phyloP scores from a whole-genome alignment of 2,329 filamentous ascomycete species.

The Teratosphaeria epicoccoides region DNA sequence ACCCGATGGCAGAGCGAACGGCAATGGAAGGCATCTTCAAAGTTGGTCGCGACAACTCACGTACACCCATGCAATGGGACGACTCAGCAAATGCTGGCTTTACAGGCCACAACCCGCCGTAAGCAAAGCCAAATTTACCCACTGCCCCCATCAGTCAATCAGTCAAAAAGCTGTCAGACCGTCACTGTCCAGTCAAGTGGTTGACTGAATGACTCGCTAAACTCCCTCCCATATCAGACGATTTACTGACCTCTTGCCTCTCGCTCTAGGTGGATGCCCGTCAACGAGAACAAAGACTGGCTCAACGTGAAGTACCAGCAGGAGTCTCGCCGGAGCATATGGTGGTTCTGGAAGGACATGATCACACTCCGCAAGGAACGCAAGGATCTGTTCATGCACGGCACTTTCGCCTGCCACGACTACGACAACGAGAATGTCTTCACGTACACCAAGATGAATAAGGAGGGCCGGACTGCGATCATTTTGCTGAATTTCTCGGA shows the following conservation, averaged over 20 bases:
- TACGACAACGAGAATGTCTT: conserved; percentile 45
- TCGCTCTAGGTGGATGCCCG: conserved; percentile 72
- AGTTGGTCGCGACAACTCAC: conserved; percentile 57
- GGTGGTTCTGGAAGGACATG: conserved; percentile 51
- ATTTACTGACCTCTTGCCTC: too few relatives aligned
- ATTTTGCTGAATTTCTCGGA: conserved; percentile 32
- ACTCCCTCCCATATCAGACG: too few relatives aligned
- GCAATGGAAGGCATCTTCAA: conserved; percentile 43
- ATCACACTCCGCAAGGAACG: conserved; percentile 46
- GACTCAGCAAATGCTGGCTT: conserved; percentile 53
- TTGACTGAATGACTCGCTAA: too few relatives aligned
- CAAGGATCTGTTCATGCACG: conserved; percentile 56
- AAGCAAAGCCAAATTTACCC: too few relatives aligned
- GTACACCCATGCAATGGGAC: conserved; percentile 65
- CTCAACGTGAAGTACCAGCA: conserved; percentile 53
- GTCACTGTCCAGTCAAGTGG: too few relatives aligned
- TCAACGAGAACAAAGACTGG: conserved; percentile 51
- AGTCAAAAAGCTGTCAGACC: too few relatives aligned
- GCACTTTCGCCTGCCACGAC: conserved; percentile 48
- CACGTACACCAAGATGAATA: conserved; percentile 30
- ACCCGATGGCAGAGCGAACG: conserved; percentile 31
- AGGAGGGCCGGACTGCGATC: conserved; percentile 21
- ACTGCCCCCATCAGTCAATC: too few relatives aligned
- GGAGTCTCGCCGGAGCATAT: conserved; percentile 40
- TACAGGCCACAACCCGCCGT: conserved; percentile 41